phyloP scores from a whole-genome alignment of 441 rosid genomes.

The Hura crepitans region DNA sequence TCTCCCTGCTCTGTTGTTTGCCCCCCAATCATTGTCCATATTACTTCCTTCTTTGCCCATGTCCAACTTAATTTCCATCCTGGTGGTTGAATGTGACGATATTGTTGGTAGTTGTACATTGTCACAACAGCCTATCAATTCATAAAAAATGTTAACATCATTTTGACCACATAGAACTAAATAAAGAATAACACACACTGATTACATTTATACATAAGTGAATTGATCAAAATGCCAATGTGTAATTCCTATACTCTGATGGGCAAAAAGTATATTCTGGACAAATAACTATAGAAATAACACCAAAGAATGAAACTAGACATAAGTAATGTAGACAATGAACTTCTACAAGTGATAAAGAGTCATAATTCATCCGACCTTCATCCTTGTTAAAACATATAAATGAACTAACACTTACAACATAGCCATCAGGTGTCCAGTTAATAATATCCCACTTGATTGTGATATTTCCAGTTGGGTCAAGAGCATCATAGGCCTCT shows the following conservation, averaged over 20 bases:
- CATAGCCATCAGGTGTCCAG: constrained; percentile 89
- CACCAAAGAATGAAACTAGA: too few species aligned
- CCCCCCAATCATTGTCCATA: constrained; percentile 73
- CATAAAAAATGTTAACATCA: constrained; percentile 5
- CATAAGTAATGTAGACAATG: not conserved
- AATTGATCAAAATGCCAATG: not conserved
- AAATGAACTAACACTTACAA: constrained; percentile 38
- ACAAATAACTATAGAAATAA: not conserved
- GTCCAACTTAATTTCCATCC: constrained; percentile 84
- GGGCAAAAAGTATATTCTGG: not conserved
- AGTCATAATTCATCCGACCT: not conserved
- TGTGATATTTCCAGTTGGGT: constrained; percentile 84
- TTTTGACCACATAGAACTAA: not conserved
- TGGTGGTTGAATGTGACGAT: constrained; percentile 73
- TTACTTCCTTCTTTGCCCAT: constrained; percentile 74
- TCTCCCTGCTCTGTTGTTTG: constrained; percentile 83
- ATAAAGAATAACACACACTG: not conserved
- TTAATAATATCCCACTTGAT: constrained; percentile 78
- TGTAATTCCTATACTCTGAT: not conserved
- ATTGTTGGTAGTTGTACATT: constrained; percentile 74
- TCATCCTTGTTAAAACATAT: not conserved
- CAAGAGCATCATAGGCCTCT: constrained; percentile 86
- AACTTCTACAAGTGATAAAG: not conserved
- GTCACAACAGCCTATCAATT: constrained; percentile 61
- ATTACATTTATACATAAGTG: not conserved